phyloP scores from a whole-genome alignment of 1,284 basidiomycete genomes.

The Cystobasidium pallidum region DNA sequence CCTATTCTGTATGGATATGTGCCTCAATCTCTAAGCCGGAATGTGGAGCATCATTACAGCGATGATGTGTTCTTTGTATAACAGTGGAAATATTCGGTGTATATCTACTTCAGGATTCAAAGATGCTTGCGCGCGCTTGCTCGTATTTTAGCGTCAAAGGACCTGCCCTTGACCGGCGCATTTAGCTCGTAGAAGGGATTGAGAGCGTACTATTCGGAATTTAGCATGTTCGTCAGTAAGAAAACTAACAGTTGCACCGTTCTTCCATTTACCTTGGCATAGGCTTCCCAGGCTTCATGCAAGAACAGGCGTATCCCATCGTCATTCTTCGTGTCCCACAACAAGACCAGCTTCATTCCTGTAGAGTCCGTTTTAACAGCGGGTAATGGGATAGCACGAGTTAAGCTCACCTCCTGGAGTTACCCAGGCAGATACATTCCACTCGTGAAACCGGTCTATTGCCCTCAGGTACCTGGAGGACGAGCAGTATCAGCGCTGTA shows the following conservation, averaged over 20 bases:
- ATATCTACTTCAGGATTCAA: conserved; percentile 58
- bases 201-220: conserved; percentile 67
- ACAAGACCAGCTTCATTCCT: conserved; percentile 88
- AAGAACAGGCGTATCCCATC: conserved; percentile 90
- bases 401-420: conserved; percentile 79
- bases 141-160: conserved; percentile 80
- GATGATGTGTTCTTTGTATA: too few relatives aligned
- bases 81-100: too few relatives aligned
- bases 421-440: conserved; percentile 91
- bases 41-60: too few relatives aligned
- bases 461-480: conserved; percentile 79
- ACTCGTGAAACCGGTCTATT: conserved; percentile 95
- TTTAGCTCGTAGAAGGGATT: conserved; percentile 93
- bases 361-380: conserved; percentile 40
- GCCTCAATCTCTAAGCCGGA: too few relatives aligned
- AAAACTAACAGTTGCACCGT: background rate
- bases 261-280: conserved; percentile 73
- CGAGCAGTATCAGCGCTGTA: background rate
- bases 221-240: conserved; percentile 26
- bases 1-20: too few relatives aligned
- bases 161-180: conserved; percentile 72
- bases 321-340: conserved; percentile 93
- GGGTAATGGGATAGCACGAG: background rate
- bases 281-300: conserved; percentile 90
- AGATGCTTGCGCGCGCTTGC: conserved; percentile 84